A percentile compares a stretch with the other conserved stretches of the same genome.
phyloP scores from a whole-genome alignment of 345 rosid species.

The Eucalyptus regnans region DNA sequence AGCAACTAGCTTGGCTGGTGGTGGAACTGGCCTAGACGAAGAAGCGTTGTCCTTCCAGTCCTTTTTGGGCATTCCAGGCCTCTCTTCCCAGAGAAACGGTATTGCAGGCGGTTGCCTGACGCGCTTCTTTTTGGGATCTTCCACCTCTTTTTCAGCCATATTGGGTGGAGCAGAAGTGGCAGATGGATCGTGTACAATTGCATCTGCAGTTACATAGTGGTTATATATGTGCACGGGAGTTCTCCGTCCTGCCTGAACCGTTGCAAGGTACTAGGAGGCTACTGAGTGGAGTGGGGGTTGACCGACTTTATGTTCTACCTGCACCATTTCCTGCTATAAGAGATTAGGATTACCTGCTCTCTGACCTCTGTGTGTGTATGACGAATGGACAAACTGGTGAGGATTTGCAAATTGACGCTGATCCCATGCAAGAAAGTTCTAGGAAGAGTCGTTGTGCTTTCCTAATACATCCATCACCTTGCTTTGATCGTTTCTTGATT shows the following conservation, averaged over 20 bases:
- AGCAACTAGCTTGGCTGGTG: slow-evolving; percentile 24
- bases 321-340: background rate
- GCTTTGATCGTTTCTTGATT: background rate
- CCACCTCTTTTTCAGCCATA: slow-evolving; percentile 17
- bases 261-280: background rate
- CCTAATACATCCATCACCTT: background rate
- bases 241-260: background rate
- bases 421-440: background rate
- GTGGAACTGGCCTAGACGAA: slow-evolving; percentile 8
- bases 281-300: background rate
- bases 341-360: background rate
- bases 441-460: background rate
- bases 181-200: background rate
- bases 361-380: background rate
- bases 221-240: background rate
- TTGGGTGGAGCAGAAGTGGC: background rate
- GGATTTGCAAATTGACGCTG: background rate
- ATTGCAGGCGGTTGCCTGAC: slow-evolving; percentile 57
- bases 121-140: slow-evolving; percentile 10
- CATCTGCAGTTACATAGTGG: background rate
- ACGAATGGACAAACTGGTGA: background rate
- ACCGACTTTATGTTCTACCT: background rate
- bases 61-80: slow-evolving; percentile 66
- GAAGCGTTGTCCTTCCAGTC: slow-evolving; percentile 48
- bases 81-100: slow-evolving; percentile 82